Conservation (phyloP, 106 monocot genomes). For the Dioscorea dumetorum region DNA sequence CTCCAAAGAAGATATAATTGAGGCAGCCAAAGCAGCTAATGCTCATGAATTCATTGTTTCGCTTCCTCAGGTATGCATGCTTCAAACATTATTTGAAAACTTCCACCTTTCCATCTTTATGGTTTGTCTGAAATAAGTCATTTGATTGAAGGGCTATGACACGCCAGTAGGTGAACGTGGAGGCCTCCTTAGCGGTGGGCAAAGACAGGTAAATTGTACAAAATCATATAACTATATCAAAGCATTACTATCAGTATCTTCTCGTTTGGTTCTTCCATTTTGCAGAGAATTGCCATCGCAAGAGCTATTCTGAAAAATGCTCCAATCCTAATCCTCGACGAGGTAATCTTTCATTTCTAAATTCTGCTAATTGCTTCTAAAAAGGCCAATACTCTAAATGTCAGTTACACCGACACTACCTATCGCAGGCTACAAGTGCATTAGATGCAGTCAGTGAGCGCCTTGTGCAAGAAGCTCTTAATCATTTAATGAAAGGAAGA, state of each 20-base stretch:
- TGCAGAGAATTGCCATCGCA: conserved; percentile 92
- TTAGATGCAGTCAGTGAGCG: conserved; percentile 89
- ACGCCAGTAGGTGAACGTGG: conserved; percentile 92
- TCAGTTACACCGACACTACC: background rate
- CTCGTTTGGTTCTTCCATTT: conserved; percentile 5
- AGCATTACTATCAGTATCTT: background rate
- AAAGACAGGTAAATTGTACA: conserved; percentile 64
- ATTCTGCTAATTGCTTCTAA: background rate
- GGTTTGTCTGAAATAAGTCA: background rate
- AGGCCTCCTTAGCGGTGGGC: conserved; percentile 89
- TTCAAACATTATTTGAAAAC: too few relatives aligned
- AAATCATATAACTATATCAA: background rate
- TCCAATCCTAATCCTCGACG: conserved; percentile 90
- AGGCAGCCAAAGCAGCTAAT: conserved; percentile 99
- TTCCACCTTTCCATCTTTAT: background rate
- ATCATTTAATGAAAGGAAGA: conserved; percentile 84
- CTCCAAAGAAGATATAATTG: conserved; percentile 82
- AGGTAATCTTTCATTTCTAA: conserved; percentile 36
- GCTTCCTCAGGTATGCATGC: conserved; percentile 72
- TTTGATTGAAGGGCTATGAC: conserved; percentile 77
- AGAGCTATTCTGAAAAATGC: conserved; percentile 94
- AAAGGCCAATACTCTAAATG: background rate
- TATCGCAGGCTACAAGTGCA: conserved; percentile 87
- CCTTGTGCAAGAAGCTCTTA: conserved; percentile 89
- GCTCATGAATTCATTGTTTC: conserved; percentile 97